Percentiles rank a stretch among this genome's conserved stretches.
Evolutionary conservation across 1,139 yeast genomes (phyloP).

Genomic region (Starmera stellimalicola): DNA sequence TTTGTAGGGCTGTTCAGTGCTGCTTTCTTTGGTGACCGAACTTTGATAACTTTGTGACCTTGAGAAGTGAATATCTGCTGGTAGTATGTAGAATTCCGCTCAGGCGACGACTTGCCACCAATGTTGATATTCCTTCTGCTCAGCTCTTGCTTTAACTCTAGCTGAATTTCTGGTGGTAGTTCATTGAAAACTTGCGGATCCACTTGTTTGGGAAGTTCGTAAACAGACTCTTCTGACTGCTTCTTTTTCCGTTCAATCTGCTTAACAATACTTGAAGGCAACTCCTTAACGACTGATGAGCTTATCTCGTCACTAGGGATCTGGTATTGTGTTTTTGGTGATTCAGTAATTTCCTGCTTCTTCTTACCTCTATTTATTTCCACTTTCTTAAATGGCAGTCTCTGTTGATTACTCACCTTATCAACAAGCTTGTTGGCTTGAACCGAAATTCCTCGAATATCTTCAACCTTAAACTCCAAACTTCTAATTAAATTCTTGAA

Average conservation of each 20-base stretch:
- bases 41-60: constrained; percentile 27
- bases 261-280: constrained; percentile 22
- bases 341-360: constrained; percentile 1
- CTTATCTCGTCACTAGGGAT: constrained; percentile 23
- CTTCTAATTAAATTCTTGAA: constrained; percentile 47
- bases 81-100: constrained; percentile 22
- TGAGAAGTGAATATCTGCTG: constrained; percentile 34
- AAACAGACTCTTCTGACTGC: constrained; percentile 10
- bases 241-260: constrained; percentile 12
- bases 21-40: constrained; percentile 15
- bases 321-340: constrained; percentile 16
- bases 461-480: constrained; percentile 52
- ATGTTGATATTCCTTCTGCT: constrained; percentile 20
- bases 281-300: constrained; percentile 20
- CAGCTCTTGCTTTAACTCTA: constrained; percentile 39
- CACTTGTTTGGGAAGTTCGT: constrained; percentile 25
- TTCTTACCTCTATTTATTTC: constrained; percentile 4
- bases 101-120: constrained; percentile 9
- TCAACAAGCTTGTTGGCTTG: constrained; percentile 49
- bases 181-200: constrained; percentile 47
- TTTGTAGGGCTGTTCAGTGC: neutral
- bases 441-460: constrained; percentile 72
- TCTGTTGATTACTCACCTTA: constrained; percentile 29
- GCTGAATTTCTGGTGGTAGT: constrained; percentile 43
- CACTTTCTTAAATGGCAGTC: constrained; percentile 27